phyloP scores from a whole-genome alignment of 176 grass and related monocot genomes.

The Eragrostis curvula region DNA sequence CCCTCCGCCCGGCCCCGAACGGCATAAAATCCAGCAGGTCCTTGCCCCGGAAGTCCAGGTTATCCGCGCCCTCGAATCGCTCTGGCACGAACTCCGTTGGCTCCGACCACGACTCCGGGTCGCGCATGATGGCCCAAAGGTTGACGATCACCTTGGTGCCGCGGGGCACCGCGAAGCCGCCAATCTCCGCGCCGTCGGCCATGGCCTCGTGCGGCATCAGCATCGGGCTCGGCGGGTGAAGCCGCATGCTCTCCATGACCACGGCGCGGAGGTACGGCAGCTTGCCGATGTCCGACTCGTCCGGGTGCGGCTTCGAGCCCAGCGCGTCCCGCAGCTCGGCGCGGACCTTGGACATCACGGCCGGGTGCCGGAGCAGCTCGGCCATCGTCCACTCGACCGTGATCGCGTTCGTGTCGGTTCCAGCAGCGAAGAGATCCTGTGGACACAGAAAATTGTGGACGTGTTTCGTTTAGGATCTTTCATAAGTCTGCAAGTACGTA shows the following conservation, averaged over 20 bases:
- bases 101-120: constrained; percentile 47
- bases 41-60: constrained; percentile 41
- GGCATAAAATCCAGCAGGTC: constrained; percentile 55
- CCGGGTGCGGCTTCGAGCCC: constrained; percentile 36
- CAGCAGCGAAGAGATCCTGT: constrained; percentile 52
- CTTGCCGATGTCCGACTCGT: constrained; percentile 38
- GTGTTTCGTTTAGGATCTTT: not conserved
- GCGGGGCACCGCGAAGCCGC: constrained; percentile 46
- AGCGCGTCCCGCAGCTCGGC: constrained; percentile 48
- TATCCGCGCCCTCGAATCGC: constrained; percentile 43
- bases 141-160: constrained; percentile 56
- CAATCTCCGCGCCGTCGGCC: constrained; percentile 43
- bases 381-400: constrained; percentile 72
- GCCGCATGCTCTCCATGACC: constrained; percentile 67
- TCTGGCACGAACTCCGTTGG: constrained; percentile 58
- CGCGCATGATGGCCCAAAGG: constrained; percentile 59
- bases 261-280: constrained; percentile 64
- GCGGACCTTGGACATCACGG: constrained; percentile 58
- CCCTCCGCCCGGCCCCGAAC: constrained; percentile 62
- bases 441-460: not conserved
- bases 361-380: constrained; percentile 64
- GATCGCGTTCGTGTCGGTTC: constrained; percentile 59
- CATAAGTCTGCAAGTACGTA: no score
- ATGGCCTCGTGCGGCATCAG: constrained; percentile 58
- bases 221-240: constrained; percentile 64